Evolutionary conservation across 2,329 filamentous ascomycete species (phyloP), one percentile per base, ranked within the genome.

Genomic region (Penicillium capsulatum): DNA sequence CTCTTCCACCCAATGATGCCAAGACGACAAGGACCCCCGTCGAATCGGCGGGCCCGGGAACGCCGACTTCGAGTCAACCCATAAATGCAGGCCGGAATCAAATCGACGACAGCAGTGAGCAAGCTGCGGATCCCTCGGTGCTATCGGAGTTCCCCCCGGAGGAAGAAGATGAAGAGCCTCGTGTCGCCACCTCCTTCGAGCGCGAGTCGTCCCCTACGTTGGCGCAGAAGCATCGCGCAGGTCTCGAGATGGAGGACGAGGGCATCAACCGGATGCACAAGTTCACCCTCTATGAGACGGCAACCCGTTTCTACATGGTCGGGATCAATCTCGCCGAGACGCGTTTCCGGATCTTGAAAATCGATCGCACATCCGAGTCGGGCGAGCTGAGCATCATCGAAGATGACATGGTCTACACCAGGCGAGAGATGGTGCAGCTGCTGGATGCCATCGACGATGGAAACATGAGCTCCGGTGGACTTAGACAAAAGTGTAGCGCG

Each of bases 221-320:
- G 2, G 54, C 63, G 2, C 67, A 66, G 37, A 65, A 65, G 36
- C 63, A 63, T 29, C 61, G 61, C 30, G 60, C 59, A 4, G 59
- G 58, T 3, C 43, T 59, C 31, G 59, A 65, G 13, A 59, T 58
- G 8, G 61, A 64, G 9, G 69, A 71, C 40, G 68, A 74, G 38
- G 70, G 71, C 2, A 66, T 75, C 31, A 71, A 68, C 42, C 73
- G 72, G 39, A 95, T 98, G 88, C 89, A 96, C 71, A 94, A 92
- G 58, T 97, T 95, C 66, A 92, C 86, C n/a, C 71, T 98, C 15
- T 97, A 98, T 66, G 92, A 98, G 70, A 98, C 92, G 3, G 86
- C 87, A 9, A 88, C 83, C 39, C 80, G 88, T 36, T 98, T 92
- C 65, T 98, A 96, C 64, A 84, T 98, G 49, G 88, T 97, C 13